Percentiles rank a stretch among this genome's conserved stretches.
phyloP scores from a whole-genome alignment of 768 basidiomycete genomes.

The Russula brevipes region DNA sequence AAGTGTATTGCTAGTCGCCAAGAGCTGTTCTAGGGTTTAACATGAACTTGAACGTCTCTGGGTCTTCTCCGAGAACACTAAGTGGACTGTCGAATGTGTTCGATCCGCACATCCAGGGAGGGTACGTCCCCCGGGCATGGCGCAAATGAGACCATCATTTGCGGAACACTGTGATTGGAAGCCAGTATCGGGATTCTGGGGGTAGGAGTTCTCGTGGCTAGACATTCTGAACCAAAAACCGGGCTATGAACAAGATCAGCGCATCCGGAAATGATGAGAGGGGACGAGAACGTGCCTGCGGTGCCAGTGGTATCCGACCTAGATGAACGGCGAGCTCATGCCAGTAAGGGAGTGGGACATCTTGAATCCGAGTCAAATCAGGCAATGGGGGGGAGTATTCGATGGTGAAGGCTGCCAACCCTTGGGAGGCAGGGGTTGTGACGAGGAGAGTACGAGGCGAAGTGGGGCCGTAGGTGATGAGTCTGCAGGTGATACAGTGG shows the following conservation, averaged over 20 bases:
- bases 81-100: background rate
- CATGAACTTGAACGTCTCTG: constrained; percentile 7
- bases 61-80: constrained; percentile 1
- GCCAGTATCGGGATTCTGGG: background rate
- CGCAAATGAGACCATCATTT: constrained; percentile 1
- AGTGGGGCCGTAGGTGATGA: background rate
- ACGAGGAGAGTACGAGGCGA: background rate
- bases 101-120: constrained; percentile 5
- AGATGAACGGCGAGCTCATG: background rate
- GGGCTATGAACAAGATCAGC: no score
- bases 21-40: constrained; percentile 4
- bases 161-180: background rate
- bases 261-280: background rate
- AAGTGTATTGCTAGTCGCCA: constrained; percentile 2
- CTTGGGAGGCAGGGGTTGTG: background rate
- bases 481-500: background rate
- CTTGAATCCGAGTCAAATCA: background rate
- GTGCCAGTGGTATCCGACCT: background rate
- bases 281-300: constrained; percentile 3
- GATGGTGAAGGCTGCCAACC: constrained; percentile 6
- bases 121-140: constrained; percentile 3
- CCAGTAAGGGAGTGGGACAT: background rate
- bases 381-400: background rate
- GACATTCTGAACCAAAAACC: no score
- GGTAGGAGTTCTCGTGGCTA: background rate